A percentile compares a stretch with the other conserved stretches of the same genome.
Evolutionary conservation across 139 green algal genomes (phyloP).

Genomic region (Closterium sp.): DNA sequence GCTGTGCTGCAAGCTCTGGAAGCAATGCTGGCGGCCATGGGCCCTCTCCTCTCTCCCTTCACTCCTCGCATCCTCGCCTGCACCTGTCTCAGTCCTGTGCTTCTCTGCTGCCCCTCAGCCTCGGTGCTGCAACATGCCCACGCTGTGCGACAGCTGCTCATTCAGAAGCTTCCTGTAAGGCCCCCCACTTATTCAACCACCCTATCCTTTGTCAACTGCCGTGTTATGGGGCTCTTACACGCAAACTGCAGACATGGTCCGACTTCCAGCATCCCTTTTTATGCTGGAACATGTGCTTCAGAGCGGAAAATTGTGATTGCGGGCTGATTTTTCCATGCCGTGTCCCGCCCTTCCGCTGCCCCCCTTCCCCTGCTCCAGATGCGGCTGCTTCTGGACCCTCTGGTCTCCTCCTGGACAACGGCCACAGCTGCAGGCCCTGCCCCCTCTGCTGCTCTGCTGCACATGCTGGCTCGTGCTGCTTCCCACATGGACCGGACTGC

Average conservation of each 20-base stretch:
- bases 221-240: too few species aligned
- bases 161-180: constrained; percentile 42
- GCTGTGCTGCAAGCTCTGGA: constrained; percentile 33
- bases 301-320: background rate
- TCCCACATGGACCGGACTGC: constrained; percentile 60
- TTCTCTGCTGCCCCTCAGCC: constrained; percentile 43
- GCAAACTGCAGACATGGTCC: background rate
- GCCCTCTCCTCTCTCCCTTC: constrained; percentile 33
- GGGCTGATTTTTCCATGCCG: background rate
- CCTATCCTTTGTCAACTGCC: background rate
- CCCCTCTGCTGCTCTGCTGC: constrained; percentile 2
- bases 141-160: constrained; percentile 53
- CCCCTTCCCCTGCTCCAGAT: constrained; percentile 16
- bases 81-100: background rate
- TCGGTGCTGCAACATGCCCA: constrained; percentile 62
- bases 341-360: too few species aligned
- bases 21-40: constrained; percentile 16
- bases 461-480: constrained; percentile 55
- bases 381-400: constrained; percentile 69
- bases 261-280: background rate
- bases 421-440: constrained; percentile 29
- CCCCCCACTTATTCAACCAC: background rate
- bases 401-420: constrained; percentile 58
- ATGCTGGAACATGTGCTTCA: too few species aligned
- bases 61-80: background rate